Base-by-base conservation (phyloP, 2,329 filamentous ascomycete species). In the Alternaria novae-zelandiae region DNA sequence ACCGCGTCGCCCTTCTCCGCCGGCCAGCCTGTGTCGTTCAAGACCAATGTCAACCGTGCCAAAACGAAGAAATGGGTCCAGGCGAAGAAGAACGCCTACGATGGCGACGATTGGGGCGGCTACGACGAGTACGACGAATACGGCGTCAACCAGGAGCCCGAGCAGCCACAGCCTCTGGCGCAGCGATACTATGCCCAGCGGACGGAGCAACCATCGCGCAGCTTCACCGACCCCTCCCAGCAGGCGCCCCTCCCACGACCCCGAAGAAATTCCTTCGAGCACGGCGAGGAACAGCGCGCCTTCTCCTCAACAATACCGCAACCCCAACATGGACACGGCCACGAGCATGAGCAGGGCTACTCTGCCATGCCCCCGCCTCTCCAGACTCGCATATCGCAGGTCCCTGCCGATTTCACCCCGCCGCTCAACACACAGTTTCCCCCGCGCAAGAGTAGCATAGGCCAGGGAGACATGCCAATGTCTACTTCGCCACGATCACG, bases 1-100 rank as follows among this genome's bases (percentile, higher is more conserved):
- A 55, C 71, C 47, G 67, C 72, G n/a, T 74, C 72, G 20, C 69
- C 68, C 47, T 69, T 70, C 63, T 68, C 72, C 44, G 64, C 71
- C 41, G 69, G 67, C 41, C 83, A 84, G 57, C 82, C 84, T 25
- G 80, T 86, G 26, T 87, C 86, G 25, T 97, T 94, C 82, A 91
- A 92, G 78, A 88, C 93, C 55, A 96, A 97, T 78, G 90, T 97
- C 53, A 95, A 92, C 81, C 90, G 95, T 65, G 87, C 89, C 59
- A 97, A 97, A 83, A 97, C 94, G 59, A 92, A 90, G 81, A 97
- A 97, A 87, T 98, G 95, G 95, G 91, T 95, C 41, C 91, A 97
- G 74, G 95, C 95, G 36, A 95, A 94, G 80, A 86, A 89, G 62
- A 90, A 91, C 72, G 92, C 89, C 76, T 98, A 98, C 76, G 94